A percentile compares a stretch with the other conserved stretches of the same genome.
Conservation (phyloP, 768 basidiomycete genomes). For the Pilatotrama ljubarskyi region DNA sequence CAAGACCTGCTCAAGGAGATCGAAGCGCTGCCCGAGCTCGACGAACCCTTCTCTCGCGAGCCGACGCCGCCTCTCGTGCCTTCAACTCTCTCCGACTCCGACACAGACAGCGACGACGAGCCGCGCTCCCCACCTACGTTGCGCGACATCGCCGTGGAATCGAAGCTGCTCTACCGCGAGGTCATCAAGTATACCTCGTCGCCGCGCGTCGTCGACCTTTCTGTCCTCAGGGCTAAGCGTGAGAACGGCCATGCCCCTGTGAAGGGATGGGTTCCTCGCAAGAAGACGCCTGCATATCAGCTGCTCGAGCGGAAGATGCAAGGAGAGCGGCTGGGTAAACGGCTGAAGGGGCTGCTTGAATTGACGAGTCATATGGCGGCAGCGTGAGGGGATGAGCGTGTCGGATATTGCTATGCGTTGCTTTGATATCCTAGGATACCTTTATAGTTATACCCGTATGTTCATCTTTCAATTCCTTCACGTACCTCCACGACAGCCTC, state of each 20-base stretch:
- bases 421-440: constrained; percentile 18
- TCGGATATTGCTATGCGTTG: constrained; percentile 4
- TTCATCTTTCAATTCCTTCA: neutral
- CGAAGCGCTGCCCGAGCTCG: constrained; percentile 67
- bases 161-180: constrained; percentile 85
- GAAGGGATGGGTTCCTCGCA: constrained; percentile 78
- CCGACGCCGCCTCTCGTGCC: constrained; percentile 70
- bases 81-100: constrained; percentile 66
- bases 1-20: constrained; percentile 88
- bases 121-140: constrained; percentile 50
- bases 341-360: constrained; percentile 71
- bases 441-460: constrained; percentile 25
- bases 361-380: constrained; percentile 47
- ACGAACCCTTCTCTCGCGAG: constrained; percentile 45
- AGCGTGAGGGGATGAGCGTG: neutral
- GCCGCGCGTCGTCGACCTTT: constrained; percentile 85
- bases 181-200: constrained; percentile 84
- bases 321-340: constrained; percentile 66
- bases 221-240: constrained; percentile 53
- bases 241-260: constrained; percentile 44
- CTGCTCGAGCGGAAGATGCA: constrained; percentile 75
- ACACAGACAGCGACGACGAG: constrained; percentile 54
- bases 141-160: constrained; percentile 74
- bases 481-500: neutral
- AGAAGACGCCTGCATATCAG: constrained; percentile 80